Percentiles rank a stretch among this genome's conserved stretches.
phyloP scores from a whole-genome alignment of 345 rosid genomes.

The Populus pruinosa region DNA sequence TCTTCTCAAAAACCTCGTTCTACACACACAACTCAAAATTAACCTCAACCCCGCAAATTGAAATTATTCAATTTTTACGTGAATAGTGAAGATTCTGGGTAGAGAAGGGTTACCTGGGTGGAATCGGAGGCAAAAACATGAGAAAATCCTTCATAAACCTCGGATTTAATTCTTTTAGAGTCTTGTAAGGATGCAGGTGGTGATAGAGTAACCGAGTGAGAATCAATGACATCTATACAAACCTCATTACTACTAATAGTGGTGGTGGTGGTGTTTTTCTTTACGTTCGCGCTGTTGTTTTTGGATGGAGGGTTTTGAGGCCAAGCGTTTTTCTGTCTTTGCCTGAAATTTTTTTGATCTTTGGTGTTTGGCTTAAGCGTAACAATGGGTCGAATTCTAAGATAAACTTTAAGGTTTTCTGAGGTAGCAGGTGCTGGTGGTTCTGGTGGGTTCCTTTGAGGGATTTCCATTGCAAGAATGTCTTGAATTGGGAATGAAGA shows the following conservation, averaged over 20 bases:
- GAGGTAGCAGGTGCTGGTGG: neutral
- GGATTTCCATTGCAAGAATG: slow-evolving; percentile 40
- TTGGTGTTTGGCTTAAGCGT: slow-evolving; percentile 10
- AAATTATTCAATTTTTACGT: neutral
- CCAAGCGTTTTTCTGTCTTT: slow-evolving; percentile 55
- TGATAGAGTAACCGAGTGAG: slow-evolving; percentile 54
- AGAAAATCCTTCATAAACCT: slow-evolving; percentile 81
- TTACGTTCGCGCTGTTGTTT: slow-evolving; percentile 20
- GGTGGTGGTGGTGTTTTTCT: slow-evolving; percentile 22
- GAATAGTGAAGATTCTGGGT: neutral
- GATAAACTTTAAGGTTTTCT: slow-evolving; percentile 61
- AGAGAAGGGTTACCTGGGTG: slow-evolving; percentile 50
- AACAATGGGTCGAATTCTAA: slow-evolving; percentile 53
- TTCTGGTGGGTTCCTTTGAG: slow-evolving; percentile 1
- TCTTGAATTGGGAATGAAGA: slow-evolving; percentile 66
- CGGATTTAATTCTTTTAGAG: slow-evolving; percentile 65
- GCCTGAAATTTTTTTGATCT: slow-evolving; percentile 8
- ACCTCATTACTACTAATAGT: slow-evolving; percentile 13
- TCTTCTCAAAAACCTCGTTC: slow-evolving; percentile 62
- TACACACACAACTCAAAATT: slow-evolving; percentile 1
- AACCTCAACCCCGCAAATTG: neutral
- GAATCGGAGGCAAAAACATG: slow-evolving; percentile 62
- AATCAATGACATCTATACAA: slow-evolving; percentile 48
- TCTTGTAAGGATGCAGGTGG: slow-evolving; percentile 61
- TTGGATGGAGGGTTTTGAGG: slow-evolving; percentile 49